Evolutionary conservation across 805 yeast species (phyloP).

Genomic region (Candida golubevii): DNA sequence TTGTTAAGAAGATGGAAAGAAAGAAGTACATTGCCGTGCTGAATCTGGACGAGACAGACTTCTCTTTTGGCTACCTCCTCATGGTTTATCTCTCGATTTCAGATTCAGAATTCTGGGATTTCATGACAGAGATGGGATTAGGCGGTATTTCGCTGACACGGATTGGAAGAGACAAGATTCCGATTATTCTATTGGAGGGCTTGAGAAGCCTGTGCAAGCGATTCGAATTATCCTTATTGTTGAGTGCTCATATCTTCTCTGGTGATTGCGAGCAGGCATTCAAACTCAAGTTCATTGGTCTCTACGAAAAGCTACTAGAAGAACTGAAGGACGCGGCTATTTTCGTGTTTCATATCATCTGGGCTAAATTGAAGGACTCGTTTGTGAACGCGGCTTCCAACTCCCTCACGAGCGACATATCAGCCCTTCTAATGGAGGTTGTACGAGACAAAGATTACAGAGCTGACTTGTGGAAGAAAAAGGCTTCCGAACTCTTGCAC

Average conservation of each 20-base stretch:
- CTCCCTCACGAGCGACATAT: slow-evolving; percentile 25
- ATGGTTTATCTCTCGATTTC: slow-evolving; percentile 29
- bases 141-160: slow-evolving; percentile 5
- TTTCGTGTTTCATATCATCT: slow-evolving; percentile 30
- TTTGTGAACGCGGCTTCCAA: slow-evolving; percentile 26
- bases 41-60: not conserved
- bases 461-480: not conserved
- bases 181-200: slow-evolving; percentile 26
- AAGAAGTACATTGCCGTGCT: not conserved
- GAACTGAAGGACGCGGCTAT: slow-evolving; percentile 19
- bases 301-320: slow-evolving; percentile 26
- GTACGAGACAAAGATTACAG: slow-evolving; percentile 15
- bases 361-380: slow-evolving; percentile 22
- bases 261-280: slow-evolving; percentile 25
- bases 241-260: slow-evolving; percentile 29
- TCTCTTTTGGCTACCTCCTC: slow-evolving; percentile 20
- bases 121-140: slow-evolving; percentile 21
- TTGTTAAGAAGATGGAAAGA: not conserved
- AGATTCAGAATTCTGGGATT: slow-evolving; percentile 23
- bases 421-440: slow-evolving; percentile 24
- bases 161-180: slow-evolving; percentile 21
- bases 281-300: slow-evolving; percentile 27
- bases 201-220: slow-evolving; percentile 17
- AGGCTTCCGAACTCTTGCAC: not conserved
- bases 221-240: slow-evolving; percentile 24